A percentile compares a stretch with the other conserved stretches of the same genome.
Conservation (phyloP, 345 rosid genomes). For the Citrus glauca region DNA sequence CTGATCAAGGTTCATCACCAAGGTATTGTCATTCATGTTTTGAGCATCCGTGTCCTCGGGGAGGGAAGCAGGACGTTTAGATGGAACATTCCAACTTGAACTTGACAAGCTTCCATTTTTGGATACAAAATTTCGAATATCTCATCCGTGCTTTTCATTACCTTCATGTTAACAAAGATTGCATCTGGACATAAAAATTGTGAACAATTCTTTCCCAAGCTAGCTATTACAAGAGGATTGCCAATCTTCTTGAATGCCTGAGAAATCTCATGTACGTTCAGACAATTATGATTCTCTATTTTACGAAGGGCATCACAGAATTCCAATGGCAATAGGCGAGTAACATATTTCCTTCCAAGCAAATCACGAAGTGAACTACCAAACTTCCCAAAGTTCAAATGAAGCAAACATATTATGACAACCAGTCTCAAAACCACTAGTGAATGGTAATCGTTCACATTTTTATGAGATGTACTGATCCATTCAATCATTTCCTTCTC, state of each 20-base stretch:
- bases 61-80: neutral
- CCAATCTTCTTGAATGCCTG: constrained; percentile 23
- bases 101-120: neutral
- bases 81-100: neutral
- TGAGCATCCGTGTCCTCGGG: neutral
- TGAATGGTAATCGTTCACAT: constrained; percentile 7
- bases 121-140: neutral
- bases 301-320: constrained; percentile 12
- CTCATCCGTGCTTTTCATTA: constrained; percentile 7
- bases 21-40: neutral
- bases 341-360: constrained; percentile 15
- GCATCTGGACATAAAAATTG: constrained; percentile 10
- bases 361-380: constrained; percentile 11
- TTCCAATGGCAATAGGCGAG: constrained; percentile 15
- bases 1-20: neutral
- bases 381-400: constrained; percentile 25
- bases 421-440: constrained; percentile 32
- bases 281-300: neutral
- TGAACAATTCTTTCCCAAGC: neutral
- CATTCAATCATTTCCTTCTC: constrained; percentile 23
- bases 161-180: constrained; percentile 29
- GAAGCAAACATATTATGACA: constrained; percentile 25
- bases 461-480: constrained; percentile 15
- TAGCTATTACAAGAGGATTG: constrained; percentile 32
- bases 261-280: constrained; percentile 9